Evolutionary conservation across 139 green algal species (phyloP).

Genomic region (Deuterostichococcus epilithicus): DNA sequence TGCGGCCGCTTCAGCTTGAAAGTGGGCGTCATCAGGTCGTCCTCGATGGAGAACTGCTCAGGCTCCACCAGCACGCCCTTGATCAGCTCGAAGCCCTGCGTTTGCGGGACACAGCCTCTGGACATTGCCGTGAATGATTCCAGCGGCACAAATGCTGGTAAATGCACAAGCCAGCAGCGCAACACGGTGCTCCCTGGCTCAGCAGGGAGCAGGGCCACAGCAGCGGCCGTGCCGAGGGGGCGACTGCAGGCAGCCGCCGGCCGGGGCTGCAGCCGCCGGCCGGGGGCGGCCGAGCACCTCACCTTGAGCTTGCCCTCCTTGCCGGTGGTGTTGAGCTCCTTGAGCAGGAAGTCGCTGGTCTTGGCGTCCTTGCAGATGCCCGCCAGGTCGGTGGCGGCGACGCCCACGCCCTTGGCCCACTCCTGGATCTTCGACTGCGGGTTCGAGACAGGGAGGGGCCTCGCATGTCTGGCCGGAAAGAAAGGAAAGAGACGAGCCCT

Average conservation of each 20-base stretch:
- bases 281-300: neutral
- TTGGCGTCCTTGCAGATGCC: slow-evolving; percentile 31
- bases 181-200: neutral
- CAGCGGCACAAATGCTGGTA: neutral
- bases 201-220: neutral
- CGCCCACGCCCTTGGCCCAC: slow-evolving; percentile 56
- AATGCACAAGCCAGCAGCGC: too few species aligned
- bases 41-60: slow-evolving; percentile 36
- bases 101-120: too few species aligned
- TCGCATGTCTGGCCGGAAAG: too few species aligned
- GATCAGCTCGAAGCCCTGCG: slow-evolving; percentile 1
- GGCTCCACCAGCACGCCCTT: slow-evolving; percentile 21
- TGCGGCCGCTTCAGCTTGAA: slow-evolving; percentile 78
- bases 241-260: too few species aligned
- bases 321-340: slow-evolving; percentile 47
- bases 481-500: too few species aligned
- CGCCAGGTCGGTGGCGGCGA: slow-evolving; percentile 18
- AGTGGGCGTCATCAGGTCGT: slow-evolving; percentile 70
- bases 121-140: too few species aligned
- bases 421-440: slow-evolving; percentile 9
- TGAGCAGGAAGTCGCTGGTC: slow-evolving; percentile 37
- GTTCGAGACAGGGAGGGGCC: too few species aligned
- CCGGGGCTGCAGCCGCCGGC: too few species aligned
- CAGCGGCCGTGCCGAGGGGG: too few species aligned
- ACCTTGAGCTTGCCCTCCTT: slow-evolving; percentile 86